Evolutionary conservation across 805 yeast species (phyloP).

Genomic region (Lachancea fermentati): DNA sequence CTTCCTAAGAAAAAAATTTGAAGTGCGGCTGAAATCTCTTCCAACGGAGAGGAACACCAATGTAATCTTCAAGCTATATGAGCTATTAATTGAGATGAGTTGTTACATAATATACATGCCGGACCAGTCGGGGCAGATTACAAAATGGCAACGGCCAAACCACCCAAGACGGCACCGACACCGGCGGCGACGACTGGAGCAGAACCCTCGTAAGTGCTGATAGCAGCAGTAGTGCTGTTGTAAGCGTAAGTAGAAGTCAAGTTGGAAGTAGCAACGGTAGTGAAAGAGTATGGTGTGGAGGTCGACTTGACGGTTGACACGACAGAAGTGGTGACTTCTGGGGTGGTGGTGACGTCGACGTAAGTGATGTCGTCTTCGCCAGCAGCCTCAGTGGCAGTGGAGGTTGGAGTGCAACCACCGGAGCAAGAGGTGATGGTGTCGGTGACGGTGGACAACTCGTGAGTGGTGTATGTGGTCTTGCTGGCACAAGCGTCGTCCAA

Average conservation of each 20-base stretch:
- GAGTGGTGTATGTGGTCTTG: slow-evolving; percentile 25
- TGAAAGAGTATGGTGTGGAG: slow-evolving; percentile 35
- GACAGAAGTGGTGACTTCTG: slow-evolving; percentile 42
- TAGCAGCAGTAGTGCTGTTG: slow-evolving; percentile 12
- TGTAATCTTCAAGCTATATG: neutral
- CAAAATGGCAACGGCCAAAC: slow-evolving; percentile 19
- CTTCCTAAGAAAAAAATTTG: neutral
- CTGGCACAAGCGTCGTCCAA: slow-evolving; percentile 28
- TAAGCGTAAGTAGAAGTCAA: slow-evolving; percentile 10
- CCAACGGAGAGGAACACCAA: neutral
- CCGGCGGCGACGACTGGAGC: slow-evolving; percentile 11
- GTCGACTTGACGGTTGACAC: slow-evolving; percentile 39
- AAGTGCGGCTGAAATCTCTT: neutral
- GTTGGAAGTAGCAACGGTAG: slow-evolving; percentile 22
- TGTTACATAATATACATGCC: neutral
- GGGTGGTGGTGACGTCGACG: slow-evolving; percentile 47
- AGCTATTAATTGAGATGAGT: neutral
- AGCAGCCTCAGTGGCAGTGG: slow-evolving; percentile 10
- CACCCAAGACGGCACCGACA: slow-evolving; percentile 25
- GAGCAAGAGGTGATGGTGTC: slow-evolving; percentile 31
- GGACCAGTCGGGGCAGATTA: slow-evolving; percentile 7
- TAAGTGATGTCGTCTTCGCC: slow-evolving; percentile 33
- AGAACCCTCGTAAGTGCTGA: slow-evolving; percentile 12
- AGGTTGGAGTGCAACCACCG: slow-evolving; percentile 31
- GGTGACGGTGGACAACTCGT: slow-evolving; percentile 33